Evolutionary conservation across 805 yeast genomes (phyloP), one percentile per base, ranked within the genome.

Genomic region (Dipodascus geniculatus): DNA sequence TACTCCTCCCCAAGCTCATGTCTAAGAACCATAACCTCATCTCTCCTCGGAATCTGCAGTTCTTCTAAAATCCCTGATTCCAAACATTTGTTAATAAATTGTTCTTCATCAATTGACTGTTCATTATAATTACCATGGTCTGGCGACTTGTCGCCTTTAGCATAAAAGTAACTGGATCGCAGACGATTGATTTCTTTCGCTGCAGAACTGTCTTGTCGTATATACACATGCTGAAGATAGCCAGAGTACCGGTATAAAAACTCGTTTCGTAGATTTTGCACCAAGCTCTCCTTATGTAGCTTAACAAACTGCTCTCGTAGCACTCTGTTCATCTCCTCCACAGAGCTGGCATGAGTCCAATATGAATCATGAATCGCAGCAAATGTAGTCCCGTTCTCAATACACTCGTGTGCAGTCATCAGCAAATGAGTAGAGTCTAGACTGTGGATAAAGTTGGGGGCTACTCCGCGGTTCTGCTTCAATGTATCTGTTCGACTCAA

Each of bases 331-430:
- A 91, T 83, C 2, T 64, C 65, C 56, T 82, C 83, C 47, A 91
- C 81, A 65, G 87, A 90, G 51, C 80, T 72, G 1, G 99, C 97
- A 65, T 93, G 98, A 0, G 98, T 89, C 99, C 99, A 91, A 67
- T 87, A 91, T 0, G 98, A 91, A 67, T 91, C 99, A 68, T 91
- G 99, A 22, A 91, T 98, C 0, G 98, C 82, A 0, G 98, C 96
- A 74, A 93, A 91, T 11, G 81, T 74, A 51, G 91, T 69, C 0
- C 79, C 80, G 20, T 28, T 23, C 48, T 81, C 75, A 2, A 83
- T 80, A 67, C 96, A 88, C 22, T 81, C 81, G 51, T 80, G 74
- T 0, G 97, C 95, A 6, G 96, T 85, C 73, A 90, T 71, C 52
- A 93, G 73, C 99, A 91, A 93, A 66, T 91, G 99, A 0, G 96